Evolutionary conservation across 2,329 filamentous ascomycete genomes (phyloP).

Genomic region (Penicillium sclerotiorum): DNA sequence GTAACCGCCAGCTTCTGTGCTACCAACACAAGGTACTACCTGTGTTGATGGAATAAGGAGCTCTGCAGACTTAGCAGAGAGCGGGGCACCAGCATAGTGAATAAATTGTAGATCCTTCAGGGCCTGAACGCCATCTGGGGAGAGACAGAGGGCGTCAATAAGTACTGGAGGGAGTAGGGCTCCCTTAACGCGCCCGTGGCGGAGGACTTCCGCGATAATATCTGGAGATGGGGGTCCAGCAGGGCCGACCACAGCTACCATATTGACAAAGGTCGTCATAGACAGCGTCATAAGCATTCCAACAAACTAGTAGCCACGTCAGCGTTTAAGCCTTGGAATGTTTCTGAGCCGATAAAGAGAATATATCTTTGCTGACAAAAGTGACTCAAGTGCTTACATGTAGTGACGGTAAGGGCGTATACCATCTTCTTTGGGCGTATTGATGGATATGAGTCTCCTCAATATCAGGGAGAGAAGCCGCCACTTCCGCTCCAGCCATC

Average conservation of each 20-base stretch:
- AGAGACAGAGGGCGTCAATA: conserved; percentile 24
- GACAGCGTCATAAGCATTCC: conserved; percentile 23
- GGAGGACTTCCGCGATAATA: conserved; percentile 18
- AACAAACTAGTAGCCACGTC: too few species aligned
- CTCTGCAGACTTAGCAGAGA: conserved; percentile 28
- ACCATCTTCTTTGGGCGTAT: conserved; percentile 17
- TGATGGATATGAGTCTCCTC: conserved; percentile 13
- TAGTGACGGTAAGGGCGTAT: conserved; percentile 26
- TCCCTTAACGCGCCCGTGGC: conserved; percentile 15
- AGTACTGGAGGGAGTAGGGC: conserved; percentile 24
- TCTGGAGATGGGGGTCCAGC: conserved; percentile 14
- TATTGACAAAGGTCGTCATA: conserved; percentile 19
- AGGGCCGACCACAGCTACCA: conserved; percentile 21
- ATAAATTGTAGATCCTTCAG: conserved; percentile 19
- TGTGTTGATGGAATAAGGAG: conserved; percentile 16
- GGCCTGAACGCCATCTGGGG: conserved; percentile 13
- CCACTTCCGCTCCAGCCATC: conserved; percentile 17
- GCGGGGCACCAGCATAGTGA: conserved; percentile 27
- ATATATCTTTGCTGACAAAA: too few species aligned
- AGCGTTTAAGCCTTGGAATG: too few species aligned
- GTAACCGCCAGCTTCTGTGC: conserved; percentile 25
- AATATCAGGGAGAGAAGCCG: conserved; percentile 9
- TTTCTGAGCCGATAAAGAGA: too few species aligned
- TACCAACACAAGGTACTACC: conserved; percentile 27
- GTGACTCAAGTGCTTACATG: too few species aligned